Evolutionary conservation across 768 basidiomycete species (phyloP), one percentile per base, ranked within the genome.

Genomic region (Tephrocybe sp.): DNA sequence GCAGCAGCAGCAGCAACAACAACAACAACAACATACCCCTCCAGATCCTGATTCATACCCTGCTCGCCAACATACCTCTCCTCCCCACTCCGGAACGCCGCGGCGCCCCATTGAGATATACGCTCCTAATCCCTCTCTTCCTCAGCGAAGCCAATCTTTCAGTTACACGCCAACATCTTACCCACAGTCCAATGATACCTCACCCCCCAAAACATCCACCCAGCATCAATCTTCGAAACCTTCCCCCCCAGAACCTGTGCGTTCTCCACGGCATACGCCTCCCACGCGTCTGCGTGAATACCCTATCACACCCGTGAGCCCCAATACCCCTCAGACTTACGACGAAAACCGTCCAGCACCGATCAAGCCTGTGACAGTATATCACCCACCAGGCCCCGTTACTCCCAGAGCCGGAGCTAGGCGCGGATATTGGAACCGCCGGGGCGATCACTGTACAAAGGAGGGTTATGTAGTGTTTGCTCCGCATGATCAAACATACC

Each of bases 401-500:
- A 60, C 15, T n/a, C 7, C 48, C 46, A 67, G 26, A 60, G 54
- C 53, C 18, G 45, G n/a, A n/a, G 38, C 15, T 69, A n/a, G 73
- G 51, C 46, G 72, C 8, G 88, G 88, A 1, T 81, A 71, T 57
- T 90, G 88, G 88, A 90, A 90, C 57, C 62, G 76, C n/a, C 80
- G 87, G 1, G 88, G 88, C 0, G 88, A 90, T 62, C 80, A 88
- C 57, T 74, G 86, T 44, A 85, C 83, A 18, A 46, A 64, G 18
- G 66, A 71, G 17, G 74, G 75, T 41, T 84, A 70, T 58, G 72
- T 88, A 55, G 86, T 90, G 25, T 88, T 84, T 50, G 86, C 85
- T 7, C 88, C 88, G 1, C 66, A 63, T 0, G 65, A 73, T 7
- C 64, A 66, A 40, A 74, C 76, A n/a, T 83, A 83, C 58, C 88